These are phyloP conservation scores for Akebia trifoliata DNA, from an alignment of 164 flowering plant species.

Conservation along the genomic window DNA sequence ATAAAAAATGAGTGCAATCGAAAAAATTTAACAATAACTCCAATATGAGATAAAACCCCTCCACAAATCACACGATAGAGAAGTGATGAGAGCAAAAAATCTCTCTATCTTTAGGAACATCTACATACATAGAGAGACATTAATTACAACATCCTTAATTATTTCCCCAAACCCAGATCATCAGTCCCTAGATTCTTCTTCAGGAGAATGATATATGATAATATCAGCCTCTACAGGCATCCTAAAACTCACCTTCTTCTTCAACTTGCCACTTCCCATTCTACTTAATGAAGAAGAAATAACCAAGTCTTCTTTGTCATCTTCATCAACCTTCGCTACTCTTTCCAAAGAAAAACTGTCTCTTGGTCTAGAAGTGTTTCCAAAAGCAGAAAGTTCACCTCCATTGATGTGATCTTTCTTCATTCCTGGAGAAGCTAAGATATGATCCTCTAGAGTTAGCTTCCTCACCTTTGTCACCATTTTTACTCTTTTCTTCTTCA, in stretches of 20 bases:
- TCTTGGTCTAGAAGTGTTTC: constrained; percentile 7
- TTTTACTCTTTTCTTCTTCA: constrained; percentile 6
- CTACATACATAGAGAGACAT: too few relatives aligned
- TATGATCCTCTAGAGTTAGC: constrained; percentile 29
- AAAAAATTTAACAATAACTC: too few relatives aligned
- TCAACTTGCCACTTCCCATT: constrained; percentile 30
- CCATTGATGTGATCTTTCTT: background rate
- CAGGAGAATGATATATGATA: constrained; percentile 24
- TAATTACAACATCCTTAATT: too few relatives aligned
- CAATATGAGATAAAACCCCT: too few relatives aligned
- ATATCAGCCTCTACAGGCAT: constrained; percentile 37
- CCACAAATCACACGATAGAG: too few relatives aligned
- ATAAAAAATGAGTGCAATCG: too few relatives aligned
- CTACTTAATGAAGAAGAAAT: constrained; percentile 17
- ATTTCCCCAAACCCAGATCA: too few relatives aligned
- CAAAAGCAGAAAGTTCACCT: constrained; percentile 17
- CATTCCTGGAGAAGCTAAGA: constrained; percentile 21
- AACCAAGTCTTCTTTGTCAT: background rate
- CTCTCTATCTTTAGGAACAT: too few relatives aligned
- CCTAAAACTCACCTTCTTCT: constrained; percentile 40
- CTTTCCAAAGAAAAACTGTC: constrained; percentile 13
- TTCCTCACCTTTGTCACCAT: background rate
- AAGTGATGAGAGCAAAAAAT: too few relatives aligned
- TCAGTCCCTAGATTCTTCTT: constrained; percentile 4
- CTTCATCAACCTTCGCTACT: constrained; percentile 12